phyloP scores from a whole-genome alignment of 2,329 filamentous ascomycete genomes.

The Hypomyces rosellus region DNA sequence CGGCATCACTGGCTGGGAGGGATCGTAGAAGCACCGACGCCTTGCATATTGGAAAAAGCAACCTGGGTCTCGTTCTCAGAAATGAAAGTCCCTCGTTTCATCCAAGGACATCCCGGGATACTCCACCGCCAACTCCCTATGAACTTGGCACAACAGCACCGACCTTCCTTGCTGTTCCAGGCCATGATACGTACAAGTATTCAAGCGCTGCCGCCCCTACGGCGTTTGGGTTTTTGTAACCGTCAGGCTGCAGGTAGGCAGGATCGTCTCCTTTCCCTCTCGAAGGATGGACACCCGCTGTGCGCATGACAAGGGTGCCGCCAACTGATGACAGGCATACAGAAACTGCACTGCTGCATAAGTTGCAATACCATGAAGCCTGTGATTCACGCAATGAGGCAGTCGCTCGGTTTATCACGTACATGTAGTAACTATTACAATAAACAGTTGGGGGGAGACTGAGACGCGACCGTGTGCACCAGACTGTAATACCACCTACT shows the following conservation, averaged over 20 bases:
- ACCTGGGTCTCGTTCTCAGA: no score
- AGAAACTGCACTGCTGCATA: background rate
- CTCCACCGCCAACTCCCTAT: background rate
- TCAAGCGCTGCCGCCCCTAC: no score
- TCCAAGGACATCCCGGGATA: no score
- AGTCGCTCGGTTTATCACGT: background rate
- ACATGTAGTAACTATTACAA: background rate
- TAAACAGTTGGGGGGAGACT: background rate
- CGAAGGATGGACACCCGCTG: background rate
- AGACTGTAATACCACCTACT: background rate
- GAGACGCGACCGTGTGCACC: background rate
- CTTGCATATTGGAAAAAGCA: no score
- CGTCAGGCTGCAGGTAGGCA: slow-evolving; percentile 1
- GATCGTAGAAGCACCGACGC: no score
- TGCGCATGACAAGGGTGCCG: slow-evolving; percentile 4
- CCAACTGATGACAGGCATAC: background rate
- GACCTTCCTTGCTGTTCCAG: no score
- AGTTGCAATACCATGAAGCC: background rate
- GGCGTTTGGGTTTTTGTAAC: background rate
- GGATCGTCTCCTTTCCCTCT: background rate
- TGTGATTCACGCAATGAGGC: slow-evolving; percentile 1
- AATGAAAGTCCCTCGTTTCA: no score
- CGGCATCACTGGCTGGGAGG: no score
- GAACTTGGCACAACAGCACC: no score
- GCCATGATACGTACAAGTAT: no score